Evolutionary conservation across 192 early-diverging fungal genomes (phyloP), one percentile per base, ranked within the genome.

Genomic region (Pilaira anomala): DNA sequence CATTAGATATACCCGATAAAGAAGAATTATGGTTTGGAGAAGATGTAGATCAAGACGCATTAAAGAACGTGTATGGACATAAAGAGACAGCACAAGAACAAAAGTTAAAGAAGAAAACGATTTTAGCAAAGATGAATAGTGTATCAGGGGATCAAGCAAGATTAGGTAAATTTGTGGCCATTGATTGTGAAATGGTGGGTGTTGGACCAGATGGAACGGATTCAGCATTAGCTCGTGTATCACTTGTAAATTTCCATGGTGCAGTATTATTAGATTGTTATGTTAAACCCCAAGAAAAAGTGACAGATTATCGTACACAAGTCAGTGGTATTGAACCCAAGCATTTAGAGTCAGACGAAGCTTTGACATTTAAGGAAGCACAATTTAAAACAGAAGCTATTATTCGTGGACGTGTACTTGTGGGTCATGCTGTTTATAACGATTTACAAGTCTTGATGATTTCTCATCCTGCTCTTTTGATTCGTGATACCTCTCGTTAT

Each of bases 141-240:
- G 54, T 48, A 8, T 41, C 44, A 1, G 72, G 71, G 29, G 62
- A 59, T 14, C 40, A 62, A 18, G 67, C 75, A 46, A 86, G 81
- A 60, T 57, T 76, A 22, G 97, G 97, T 44, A 95, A 93, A 68
- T 98, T 86, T 70, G 65, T 99, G 4, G 95, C 88, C 8, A 92
- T 99, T 9, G 97, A 99, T 85, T 99, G 97, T 76, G 97, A 99
- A 77, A 98, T 97, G 96, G 96, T 99, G 24, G 96, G 97, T 30
- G 92, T 92, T 18, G 97, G 96, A 9, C 83, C 82, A 25, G 85
- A 87, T 36, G 97, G 95, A 2, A 72, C 52, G 14, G 69, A 86
- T 28, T 96, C 97, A n/a, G 88, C 86, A 25, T 69, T 99, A 48
- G 97, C 95, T 1, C 80, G 96, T 25, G 91, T 98, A n/a, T 85